These are phyloP conservation scores for Fusarium verrucosum DNA, from an alignment of 2,329 filamentous ascomycete genomes.

Conservation along the genomic window DNA sequence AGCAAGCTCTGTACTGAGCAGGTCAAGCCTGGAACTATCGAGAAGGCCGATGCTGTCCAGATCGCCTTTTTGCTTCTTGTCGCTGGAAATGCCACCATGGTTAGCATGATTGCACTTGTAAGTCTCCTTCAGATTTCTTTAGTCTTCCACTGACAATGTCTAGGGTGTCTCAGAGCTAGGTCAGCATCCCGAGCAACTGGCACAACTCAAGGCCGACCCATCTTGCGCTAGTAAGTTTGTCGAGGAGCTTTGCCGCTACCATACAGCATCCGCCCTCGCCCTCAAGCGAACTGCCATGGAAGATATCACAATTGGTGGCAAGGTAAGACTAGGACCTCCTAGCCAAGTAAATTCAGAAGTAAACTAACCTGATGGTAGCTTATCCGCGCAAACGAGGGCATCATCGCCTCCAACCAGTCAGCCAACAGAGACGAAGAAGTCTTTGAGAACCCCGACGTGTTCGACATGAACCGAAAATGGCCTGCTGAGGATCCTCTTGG, in stretches of 20 bases:
- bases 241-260: slow-evolving; percentile 59
- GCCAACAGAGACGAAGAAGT: slow-evolving; percentile 59
- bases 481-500: slow-evolving; percentile 51
- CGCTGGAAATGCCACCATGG: slow-evolving; percentile 62
- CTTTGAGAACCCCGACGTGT: slow-evolving; percentile 53
- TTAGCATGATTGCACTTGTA: slow-evolving; percentile 60
- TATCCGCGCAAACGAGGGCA: slow-evolving; percentile 56
- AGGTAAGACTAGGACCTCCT: slow-evolving; percentile 36
- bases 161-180: slow-evolving; percentile 57
- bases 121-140: neutral
- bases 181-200: slow-evolving; percentile 55
- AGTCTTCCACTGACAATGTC: accelerated
- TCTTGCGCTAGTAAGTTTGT: slow-evolving; percentile 53
- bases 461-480: slow-evolving; percentile 54
- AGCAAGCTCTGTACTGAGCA: slow-evolving; percentile 56
- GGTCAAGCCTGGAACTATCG: slow-evolving; percentile 51
- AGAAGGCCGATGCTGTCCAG: slow-evolving; percentile 55
- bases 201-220: slow-evolving; percentile 53
- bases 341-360: neutral
- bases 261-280: slow-evolving; percentile 58
- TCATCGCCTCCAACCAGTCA: slow-evolving; percentile 59
- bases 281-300: slow-evolving; percentile 59
- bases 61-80: slow-evolving; percentile 61
- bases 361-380: slow-evolving; percentile 27
- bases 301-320: slow-evolving; percentile 56